Evolutionary conservation across 1,284 basidiomycete species (phyloP).

Genomic region (Wolfiporia cocos): DNA sequence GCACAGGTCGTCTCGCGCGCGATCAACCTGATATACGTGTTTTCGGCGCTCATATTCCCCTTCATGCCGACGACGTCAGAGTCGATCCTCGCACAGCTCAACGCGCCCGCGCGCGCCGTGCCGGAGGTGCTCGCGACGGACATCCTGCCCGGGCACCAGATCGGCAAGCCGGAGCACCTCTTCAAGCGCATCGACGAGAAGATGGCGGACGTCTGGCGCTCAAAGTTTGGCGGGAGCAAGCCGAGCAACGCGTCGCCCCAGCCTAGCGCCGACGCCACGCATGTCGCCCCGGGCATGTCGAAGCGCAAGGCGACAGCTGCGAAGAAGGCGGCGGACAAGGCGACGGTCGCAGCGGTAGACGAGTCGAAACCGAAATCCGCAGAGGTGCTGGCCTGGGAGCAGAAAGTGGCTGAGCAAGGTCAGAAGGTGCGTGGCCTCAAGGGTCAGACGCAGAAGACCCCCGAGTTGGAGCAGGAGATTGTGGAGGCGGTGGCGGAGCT

Average conservation of each 20-base stretch:
- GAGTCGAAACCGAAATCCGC: constrained; percentile 47
- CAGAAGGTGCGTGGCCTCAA: constrained; percentile 64
- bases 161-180: constrained; percentile 85
- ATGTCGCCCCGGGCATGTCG: constrained; percentile 36
- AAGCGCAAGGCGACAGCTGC: constrained; percentile 49
- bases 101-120: constrained; percentile 81
- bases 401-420: constrained; percentile 72
- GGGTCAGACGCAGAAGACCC: constrained; percentile 55
- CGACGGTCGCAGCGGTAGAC: constrained; percentile 31
- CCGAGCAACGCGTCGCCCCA: constrained; percentile 26
- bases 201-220: constrained; percentile 81
- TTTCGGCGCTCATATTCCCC: constrained; percentile 84
- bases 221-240: constrained; percentile 57
- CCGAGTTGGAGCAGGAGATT: constrained; percentile 46
- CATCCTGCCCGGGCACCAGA: constrained; percentile 81
- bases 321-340: constrained; percentile 29
- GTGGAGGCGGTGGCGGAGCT: constrained; percentile 40
- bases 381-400: constrained; percentile 60
- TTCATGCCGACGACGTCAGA: constrained; percentile 94
- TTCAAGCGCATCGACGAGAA: constrained; percentile 94
- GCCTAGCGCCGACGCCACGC: constrained; percentile 32
- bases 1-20: constrained; percentile 88
- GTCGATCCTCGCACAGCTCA: constrained; percentile 82
- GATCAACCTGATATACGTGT: constrained; percentile 89
- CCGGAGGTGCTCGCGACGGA: constrained; percentile 70